phyloP scores from a whole-genome alignment of 768 basidiomycete species.

The Xerocomellus intermedius region DNA sequence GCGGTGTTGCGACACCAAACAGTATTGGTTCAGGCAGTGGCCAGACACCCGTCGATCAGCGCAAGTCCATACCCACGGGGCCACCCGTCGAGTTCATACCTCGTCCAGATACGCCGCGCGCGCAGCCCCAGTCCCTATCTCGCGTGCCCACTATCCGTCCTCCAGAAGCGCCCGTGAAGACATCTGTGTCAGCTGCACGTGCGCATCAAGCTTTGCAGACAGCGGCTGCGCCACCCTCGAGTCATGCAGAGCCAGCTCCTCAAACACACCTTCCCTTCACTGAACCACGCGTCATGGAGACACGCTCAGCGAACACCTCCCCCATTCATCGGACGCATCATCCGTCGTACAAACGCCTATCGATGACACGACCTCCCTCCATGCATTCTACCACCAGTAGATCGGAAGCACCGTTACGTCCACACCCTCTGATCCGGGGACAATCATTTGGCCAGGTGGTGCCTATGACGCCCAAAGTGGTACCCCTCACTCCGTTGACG shows the following conservation, averaged over 20 bases:
- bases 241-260: constrained; percentile 9
- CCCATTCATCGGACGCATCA: constrained; percentile 38
- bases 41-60: constrained; percentile 32
- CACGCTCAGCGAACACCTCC: constrained; percentile 41
- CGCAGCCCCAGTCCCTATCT: constrained; percentile 32
- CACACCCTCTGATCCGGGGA: constrained; percentile 77
- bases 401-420: constrained; percentile 47
- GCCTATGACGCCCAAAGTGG: constrained; percentile 40
- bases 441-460: constrained; percentile 55
- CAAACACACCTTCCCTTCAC: constrained; percentile 17
- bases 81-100: constrained; percentile 18
- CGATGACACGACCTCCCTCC: constrained; percentile 59
- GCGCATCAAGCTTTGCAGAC: constrained; percentile 10
- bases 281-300: constrained; percentile 26
- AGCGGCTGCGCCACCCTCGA: constrained; percentile 12
- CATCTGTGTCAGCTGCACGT: constrained; percentile 19
- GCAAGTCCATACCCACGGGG: constrained; percentile 11
- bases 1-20: constrained; percentile 68
- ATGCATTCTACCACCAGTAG: constrained; percentile 51
- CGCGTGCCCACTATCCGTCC: constrained; percentile 35
- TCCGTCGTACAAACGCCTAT: constrained; percentile 38
- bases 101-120: constrained; percentile 32
- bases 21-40: constrained; percentile 45
- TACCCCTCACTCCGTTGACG: constrained; percentile 58
- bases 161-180: constrained; percentile 22